Percentiles rank a stretch among this genome's conserved stretches.
These are phyloP conservation scores for Zymoseptoria brevis DNA, from an alignment of 2,329 filamentous ascomycete species.

Conservation along the genomic window DNA sequence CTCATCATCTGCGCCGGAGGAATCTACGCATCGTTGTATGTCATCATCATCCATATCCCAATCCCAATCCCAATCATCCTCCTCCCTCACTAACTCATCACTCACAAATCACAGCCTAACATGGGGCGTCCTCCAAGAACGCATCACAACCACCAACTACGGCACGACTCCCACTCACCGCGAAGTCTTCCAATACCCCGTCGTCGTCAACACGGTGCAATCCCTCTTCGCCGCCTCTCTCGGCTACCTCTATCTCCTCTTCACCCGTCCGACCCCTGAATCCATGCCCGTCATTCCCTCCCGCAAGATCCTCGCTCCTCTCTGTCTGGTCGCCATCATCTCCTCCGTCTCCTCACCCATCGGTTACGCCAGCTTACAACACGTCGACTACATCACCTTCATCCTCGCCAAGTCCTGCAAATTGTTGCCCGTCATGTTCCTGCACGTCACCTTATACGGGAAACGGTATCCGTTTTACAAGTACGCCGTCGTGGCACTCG, in stretches of 20 bases:
- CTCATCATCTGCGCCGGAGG: constrained; percentile 82
- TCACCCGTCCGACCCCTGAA: constrained; percentile 42
- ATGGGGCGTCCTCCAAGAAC: constrained; percentile 95
- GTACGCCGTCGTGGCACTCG: constrained; percentile 84
- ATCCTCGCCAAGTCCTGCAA: constrained; percentile 98
- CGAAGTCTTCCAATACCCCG: constrained; percentile 80
- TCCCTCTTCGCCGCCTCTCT: constrained; percentile 78
- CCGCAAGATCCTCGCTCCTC: constrained; percentile 62
- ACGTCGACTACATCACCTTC: constrained; percentile 97
- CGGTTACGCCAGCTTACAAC: constrained; percentile 82
- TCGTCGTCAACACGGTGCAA: constrained; percentile 95
- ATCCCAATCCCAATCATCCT: no score
- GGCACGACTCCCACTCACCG: constrained; percentile 51
- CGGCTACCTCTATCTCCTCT: constrained; percentile 70
- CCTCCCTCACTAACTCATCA: constrained; percentile 1
- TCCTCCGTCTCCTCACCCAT: constrained; percentile 88
- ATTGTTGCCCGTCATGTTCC: constrained; percentile 94
- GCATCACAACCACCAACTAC: constrained; percentile 88
- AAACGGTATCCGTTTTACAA: constrained; percentile 90
- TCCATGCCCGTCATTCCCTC: constrained; percentile 66
- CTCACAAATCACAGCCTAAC: constrained; percentile 56
- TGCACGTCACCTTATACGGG: constrained; percentile 87
- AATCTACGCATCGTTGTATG: constrained; percentile 97
- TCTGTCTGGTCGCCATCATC: constrained; percentile 79
- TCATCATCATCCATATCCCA: no score